Base-by-base conservation (phyloP, 1,139 yeast genomes). In the Meyerozyma smithsonii region DNA sequence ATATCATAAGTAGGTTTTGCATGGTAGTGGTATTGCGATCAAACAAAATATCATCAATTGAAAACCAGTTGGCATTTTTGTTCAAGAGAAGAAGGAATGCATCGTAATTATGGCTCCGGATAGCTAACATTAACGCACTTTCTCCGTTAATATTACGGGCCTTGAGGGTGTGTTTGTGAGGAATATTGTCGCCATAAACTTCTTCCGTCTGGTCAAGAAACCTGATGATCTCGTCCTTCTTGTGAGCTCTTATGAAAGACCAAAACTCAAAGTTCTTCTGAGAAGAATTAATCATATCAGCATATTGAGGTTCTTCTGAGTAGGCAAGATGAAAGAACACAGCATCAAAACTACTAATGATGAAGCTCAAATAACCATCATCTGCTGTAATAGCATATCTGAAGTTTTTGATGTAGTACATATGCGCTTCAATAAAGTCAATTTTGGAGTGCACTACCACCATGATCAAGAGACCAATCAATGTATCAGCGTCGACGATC, bases 301-400 rank as follows among this genome's bases (percentile, higher is more conserved):
- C 45, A n/a, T 66, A 43, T 34, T 74, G 74, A 1, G 53, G 48
- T 1, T 49, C 51, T 34, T 67, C 64, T 8, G 59, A 59, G 4
- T 58, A 47, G 1, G 68, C 59, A 20, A 87, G 67, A 54, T 84
- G 94, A 44, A 65, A 77, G 6, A 88, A 53, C 0, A 88, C 95
- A 0, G 92, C 96, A 52, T 89, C 96, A 36, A 89, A 65, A 8
- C 95, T 87, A 39, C 95, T 83, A 24, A 89, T 50, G 20, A 70
- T 69, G 43, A 69, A 71, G 46, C 57, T 66, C 45, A 69, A 44
- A 58, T 73, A 58, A 41, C 74, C 66, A 61, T 74, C 48, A 19
- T 54, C 47, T 1, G 55, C 24, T 36, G 45, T 44, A 37, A 61
- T 62, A 3, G 44, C 42, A 0, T 66, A 55, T 41, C 81, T 74